Conservation (phyloP, 352 stramenopile species). For the Phytophthora syringae region DNA sequence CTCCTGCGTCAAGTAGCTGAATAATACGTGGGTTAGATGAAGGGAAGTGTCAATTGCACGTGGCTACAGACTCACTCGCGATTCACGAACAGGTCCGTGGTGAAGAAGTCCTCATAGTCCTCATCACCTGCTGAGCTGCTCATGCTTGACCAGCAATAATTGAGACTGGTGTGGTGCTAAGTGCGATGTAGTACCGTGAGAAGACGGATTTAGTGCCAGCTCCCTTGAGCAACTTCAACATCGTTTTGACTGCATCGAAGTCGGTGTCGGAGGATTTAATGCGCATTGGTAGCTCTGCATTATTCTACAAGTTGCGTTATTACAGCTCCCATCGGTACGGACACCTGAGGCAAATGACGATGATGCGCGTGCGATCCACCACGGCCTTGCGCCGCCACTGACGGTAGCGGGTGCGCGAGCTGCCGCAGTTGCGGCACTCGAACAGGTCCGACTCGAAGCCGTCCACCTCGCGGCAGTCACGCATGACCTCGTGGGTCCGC, state of each 20-base stretch:
- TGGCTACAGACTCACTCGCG: conserved; percentile 51
- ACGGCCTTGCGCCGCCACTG: conserved; percentile 86
- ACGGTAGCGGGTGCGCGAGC: conserved; percentile 75
- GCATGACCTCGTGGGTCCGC: conserved; percentile 79
- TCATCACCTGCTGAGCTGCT: conserved; percentile 16
- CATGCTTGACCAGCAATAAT: conserved; percentile 18
- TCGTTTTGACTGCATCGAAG: too few species aligned
- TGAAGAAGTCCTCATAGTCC: conserved; percentile 62
- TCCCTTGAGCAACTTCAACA: too few species aligned
- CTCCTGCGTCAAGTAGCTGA: conserved; percentile 53
- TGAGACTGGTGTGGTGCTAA: neutral
- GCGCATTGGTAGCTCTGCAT: too few species aligned
- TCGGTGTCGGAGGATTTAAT: too few species aligned
- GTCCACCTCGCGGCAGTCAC: conserved; percentile 63
- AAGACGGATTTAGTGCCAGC: neutral
- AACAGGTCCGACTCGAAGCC: conserved; percentile 85
- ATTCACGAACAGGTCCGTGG: conserved; percentile 65
- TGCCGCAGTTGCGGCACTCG: conserved; percentile 82
- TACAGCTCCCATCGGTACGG: conserved; percentile 83
- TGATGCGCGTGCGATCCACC: conserved; percentile 84
- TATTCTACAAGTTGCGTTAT: too few species aligned
- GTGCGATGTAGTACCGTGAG: conserved; percentile 2
- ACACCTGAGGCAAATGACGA: conserved; percentile 81
- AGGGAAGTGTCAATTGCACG: neutral
- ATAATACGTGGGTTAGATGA: neutral